Conservation (phyloP, 139 green algal species). For the Diplosphaera chodatii region DNA sequence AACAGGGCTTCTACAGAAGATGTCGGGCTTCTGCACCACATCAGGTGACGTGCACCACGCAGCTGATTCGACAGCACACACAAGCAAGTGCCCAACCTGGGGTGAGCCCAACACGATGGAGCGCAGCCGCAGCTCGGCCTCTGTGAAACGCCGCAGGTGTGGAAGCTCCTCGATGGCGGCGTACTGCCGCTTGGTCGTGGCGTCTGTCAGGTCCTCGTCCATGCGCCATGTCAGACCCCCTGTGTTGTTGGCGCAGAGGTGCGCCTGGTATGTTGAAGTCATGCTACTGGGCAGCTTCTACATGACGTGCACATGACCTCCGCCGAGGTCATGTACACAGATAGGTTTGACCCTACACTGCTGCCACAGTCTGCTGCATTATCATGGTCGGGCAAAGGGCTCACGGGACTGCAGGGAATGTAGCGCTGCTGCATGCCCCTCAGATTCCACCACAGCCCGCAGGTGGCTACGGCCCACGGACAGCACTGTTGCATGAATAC, state of each 20-base stretch:
- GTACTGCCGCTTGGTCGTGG: constrained; percentile 20
- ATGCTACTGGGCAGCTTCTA: too few species aligned
- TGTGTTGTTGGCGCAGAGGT: too few species aligned
- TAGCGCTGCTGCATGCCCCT: background rate
- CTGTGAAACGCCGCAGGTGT: background rate
- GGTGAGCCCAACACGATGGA: constrained; percentile 25
- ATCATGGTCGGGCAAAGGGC: too few species aligned
- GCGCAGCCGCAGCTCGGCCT: constrained; percentile 24
- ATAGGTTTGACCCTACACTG: too few species aligned
- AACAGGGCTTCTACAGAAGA: too few species aligned
- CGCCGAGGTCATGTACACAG: too few species aligned
- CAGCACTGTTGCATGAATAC: background rate
- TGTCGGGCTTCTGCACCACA: too few species aligned
- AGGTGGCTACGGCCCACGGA: background rate
- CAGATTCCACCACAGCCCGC: background rate
- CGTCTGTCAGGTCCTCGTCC: constrained; percentile 9
- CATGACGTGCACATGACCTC: too few species aligned
- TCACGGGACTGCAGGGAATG: background rate
- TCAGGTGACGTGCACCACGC: too few species aligned
- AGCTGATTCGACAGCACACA: too few species aligned
- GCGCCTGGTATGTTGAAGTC: too few species aligned
- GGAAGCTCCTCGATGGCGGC: constrained; percentile 3
- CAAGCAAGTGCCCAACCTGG: constrained; percentile 2
- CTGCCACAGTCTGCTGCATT: too few species aligned
- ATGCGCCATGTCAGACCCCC: constrained; percentile 4